Percentiles rank a stretch among this genome's conserved stretches.
Conservation (phyloP, 2,329 filamentous ascomycete species). For the Orbilia quercus region DNA sequence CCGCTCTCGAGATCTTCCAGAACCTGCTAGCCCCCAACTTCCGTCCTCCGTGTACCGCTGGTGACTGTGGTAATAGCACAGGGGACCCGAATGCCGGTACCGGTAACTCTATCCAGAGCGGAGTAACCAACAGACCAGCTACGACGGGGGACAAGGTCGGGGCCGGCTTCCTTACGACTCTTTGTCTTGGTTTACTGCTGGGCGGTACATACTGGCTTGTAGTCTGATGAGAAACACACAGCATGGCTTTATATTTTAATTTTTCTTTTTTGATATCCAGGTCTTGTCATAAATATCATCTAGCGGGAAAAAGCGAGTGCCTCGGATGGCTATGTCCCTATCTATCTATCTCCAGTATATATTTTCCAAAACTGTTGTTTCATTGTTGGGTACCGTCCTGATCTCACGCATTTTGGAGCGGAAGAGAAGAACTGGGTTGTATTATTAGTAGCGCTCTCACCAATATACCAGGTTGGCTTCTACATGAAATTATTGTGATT, state of each 20-base stretch:
- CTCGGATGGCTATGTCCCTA: slow-evolving; percentile 2
- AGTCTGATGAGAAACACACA: slow-evolving; percentile 53
- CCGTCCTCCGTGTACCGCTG: slow-evolving; percentile 65
- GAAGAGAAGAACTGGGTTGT: slow-evolving; percentile 40
- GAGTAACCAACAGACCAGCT: slow-evolving; percentile 64
- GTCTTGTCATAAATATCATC: slow-evolving; percentile 12
- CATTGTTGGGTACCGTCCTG: slow-evolving; percentile 14
- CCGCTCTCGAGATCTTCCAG: slow-evolving; percentile 73
- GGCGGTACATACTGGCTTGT: slow-evolving; percentile 70
- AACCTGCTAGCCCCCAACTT: slow-evolving; percentile 69
- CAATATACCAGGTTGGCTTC: not conserved
- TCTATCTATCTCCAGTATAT: slow-evolving; percentile 13
- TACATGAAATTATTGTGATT: not conserved
- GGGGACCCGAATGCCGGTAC: slow-evolving; percentile 63
- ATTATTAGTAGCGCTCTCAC: slow-evolving; percentile 17
- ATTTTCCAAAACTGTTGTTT: not conserved
- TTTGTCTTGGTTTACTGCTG: slow-evolving; percentile 69
- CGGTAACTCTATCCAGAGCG: slow-evolving; percentile 61
- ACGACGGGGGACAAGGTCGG: slow-evolving; percentile 75
- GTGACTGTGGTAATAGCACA: slow-evolving; percentile 71
- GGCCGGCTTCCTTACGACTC: slow-evolving; percentile 73
- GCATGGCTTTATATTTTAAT: not conserved
- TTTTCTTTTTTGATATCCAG: not conserved
- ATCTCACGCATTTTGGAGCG: slow-evolving; percentile 40
- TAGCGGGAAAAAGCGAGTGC: slow-evolving; percentile 7